phyloP scores from a whole-genome alignment of 2,329 filamentous ascomycete species.

The Graphilbum fragrans region DNA sequence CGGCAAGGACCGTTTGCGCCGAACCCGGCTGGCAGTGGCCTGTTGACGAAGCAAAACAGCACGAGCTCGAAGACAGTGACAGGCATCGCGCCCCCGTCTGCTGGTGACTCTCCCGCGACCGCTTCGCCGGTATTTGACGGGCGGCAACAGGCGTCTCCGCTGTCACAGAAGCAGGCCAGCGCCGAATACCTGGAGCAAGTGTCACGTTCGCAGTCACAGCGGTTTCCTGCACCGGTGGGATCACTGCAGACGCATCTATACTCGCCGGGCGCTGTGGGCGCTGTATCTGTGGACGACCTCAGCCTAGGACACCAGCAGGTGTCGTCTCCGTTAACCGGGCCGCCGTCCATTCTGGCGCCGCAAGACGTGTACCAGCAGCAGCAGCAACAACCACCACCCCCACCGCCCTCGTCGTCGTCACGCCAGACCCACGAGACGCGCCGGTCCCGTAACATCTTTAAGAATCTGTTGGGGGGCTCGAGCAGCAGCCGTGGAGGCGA shows the following conservation, averaged over 20 bases:
- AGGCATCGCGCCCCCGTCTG: constrained; percentile 11
- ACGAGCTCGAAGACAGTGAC: not conserved
- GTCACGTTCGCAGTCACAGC: constrained; percentile 39
- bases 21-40: not conserved
- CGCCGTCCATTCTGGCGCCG: constrained; percentile 5
- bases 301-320: constrained; percentile 14
- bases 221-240: constrained; percentile 23
- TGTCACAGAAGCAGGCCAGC: constrained; percentile 7
- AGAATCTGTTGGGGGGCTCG: too few relatives aligned
- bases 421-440: too few relatives aligned
- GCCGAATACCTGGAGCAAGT: constrained; percentile 35
- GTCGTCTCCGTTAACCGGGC: constrained; percentile 14
- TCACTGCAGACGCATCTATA: constrained; percentile 18
- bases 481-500: not conserved
- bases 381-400: constrained; percentile 6
- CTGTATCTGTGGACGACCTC: constrained; percentile 30
- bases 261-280: constrained; percentile 18
- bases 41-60: not conserved
- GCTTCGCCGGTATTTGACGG: constrained; percentile 11
- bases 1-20: not conserved
- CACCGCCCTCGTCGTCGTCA: too few relatives aligned
- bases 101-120: not conserved
- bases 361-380: constrained; percentile 13
- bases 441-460: too few relatives aligned
- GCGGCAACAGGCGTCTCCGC: constrained; percentile 18